A percentile compares a stretch with the other conserved stretches of the same genome.
Conservation (phyloP, 768 basidiomycete genomes). For the Kwoniella dendrophila region DNA sequence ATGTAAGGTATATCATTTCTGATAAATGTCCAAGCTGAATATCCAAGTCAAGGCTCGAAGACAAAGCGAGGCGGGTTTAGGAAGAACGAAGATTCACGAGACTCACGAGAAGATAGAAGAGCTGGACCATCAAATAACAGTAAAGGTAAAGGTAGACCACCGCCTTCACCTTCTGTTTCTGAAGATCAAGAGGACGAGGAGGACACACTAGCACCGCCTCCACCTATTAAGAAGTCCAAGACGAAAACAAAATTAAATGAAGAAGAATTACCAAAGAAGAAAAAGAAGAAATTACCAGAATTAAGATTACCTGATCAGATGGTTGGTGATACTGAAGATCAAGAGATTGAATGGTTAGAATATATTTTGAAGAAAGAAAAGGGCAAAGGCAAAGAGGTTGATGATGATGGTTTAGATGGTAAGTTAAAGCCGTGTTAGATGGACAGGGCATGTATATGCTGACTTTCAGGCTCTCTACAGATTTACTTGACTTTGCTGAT, state of each 20-base stretch:
- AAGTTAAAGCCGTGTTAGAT: constrained; percentile 11
- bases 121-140: constrained; percentile 1
- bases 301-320: constrained; percentile 26
- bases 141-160: neutral
- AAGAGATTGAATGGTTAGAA: constrained; percentile 82
- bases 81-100: constrained; percentile 12
- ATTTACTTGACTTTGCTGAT: constrained; percentile 50
- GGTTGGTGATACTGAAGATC: constrained; percentile 66
- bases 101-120: constrained; percentile 16
- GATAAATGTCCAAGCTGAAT: neutral
- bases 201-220: constrained; percentile 5
- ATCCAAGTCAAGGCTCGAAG: constrained; percentile 4
- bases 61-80: constrained; percentile 16
- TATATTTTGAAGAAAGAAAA: constrained; percentile 64
- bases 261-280: constrained; percentile 15
- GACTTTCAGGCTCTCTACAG: constrained; percentile 51
- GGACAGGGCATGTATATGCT: constrained; percentile 58
- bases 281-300: constrained; percentile 42
- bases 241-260: neutral
- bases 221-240: neutral
- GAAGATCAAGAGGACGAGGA: constrained; percentile 13
- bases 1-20: neutral
- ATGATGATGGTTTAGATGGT: constrained; percentile 86
- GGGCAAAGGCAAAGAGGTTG: constrained; percentile 55
- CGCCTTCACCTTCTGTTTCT: neutral